phyloP scores from a whole-genome alignment of 768 basidiomycete genomes.

The Saitozyma sp. region DNA sequence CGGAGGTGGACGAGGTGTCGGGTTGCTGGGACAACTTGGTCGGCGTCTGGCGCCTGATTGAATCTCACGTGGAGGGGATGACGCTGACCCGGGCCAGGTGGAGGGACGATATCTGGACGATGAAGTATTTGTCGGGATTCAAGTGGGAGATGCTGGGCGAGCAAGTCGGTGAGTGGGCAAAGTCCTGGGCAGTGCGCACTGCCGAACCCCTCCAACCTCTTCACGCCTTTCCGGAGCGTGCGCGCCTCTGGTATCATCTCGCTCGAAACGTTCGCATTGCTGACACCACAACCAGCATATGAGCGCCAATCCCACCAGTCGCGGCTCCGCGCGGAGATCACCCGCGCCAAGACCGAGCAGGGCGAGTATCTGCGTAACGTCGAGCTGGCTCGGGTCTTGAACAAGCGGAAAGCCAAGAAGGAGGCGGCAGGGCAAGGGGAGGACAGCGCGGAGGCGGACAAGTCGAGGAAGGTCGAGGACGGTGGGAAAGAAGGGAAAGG shows the following conservation, averaged over 20 bases:
- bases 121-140: conserved; percentile 97
- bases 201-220: background rate
- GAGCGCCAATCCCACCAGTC: conserved; percentile 86
- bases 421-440: conserved; percentile 7
- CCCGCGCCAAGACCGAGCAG: conserved; percentile 84
- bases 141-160: conserved; percentile 99
- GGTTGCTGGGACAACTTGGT: too few species aligned
- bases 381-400: conserved; percentile 74
- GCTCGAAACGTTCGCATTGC: background rate
- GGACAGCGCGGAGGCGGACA: background rate
- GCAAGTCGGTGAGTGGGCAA: conserved; percentile 77
- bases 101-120: conserved; percentile 98
- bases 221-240: background rate
- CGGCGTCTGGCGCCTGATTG: too few species aligned
- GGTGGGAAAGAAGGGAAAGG: conserved; percentile 10
- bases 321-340: conserved; percentile 84
- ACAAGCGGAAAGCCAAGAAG: conserved; percentile 50
- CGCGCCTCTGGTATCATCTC: background rate
- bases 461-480: background rate
- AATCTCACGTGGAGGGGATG: conserved; percentile 58
- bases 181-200: background rate
- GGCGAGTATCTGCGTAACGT: conserved; percentile 91
- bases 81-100: conserved; percentile 53
- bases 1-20: too few species aligned
- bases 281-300: conserved; percentile 63